Evolutionary conservation across 805 yeast genomes (phyloP).

Genomic region (Metschnikowia vanudenii): DNA sequence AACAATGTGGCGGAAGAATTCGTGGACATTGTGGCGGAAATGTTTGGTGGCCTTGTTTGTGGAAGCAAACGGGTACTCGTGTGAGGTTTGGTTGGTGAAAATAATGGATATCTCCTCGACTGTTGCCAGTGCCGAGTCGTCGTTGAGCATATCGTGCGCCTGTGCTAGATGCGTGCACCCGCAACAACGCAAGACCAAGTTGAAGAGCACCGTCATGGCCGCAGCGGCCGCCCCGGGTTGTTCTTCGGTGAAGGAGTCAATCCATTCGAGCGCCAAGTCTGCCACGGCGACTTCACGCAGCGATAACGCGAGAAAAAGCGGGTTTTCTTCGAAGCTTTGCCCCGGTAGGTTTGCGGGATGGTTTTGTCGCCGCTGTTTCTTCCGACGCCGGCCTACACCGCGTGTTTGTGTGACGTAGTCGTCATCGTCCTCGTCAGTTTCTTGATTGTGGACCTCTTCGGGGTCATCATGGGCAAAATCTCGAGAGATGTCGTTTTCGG

Average conservation of each 20-base stretch:
- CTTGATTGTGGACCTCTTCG: too few species aligned
- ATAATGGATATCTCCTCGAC: slow-evolving; percentile 66
- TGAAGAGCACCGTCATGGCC: slow-evolving; percentile 63
- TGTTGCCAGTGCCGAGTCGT: slow-evolving; percentile 70
- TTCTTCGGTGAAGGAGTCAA: slow-evolving; percentile 30
- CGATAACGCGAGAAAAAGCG: slow-evolving; percentile 31
- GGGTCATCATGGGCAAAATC: too few species aligned
- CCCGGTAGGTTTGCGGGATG: too few species aligned
- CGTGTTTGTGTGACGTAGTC: neutral
- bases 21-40: slow-evolving; percentile 49
- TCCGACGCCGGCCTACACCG: neutral
- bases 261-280: slow-evolving; percentile 42
- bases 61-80: slow-evolving; percentile 67
- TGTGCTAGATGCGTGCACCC: slow-evolving; percentile 69
- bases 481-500: too few species aligned
- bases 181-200: slow-evolving; percentile 64
- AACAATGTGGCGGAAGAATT: slow-evolving; percentile 55
- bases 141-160: slow-evolving; percentile 70
- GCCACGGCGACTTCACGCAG: slow-evolving; percentile 30
- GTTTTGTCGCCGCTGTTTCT: neutral
- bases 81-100: slow-evolving; percentile 58
- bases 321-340: slow-evolving; percentile 30
- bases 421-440: too few species aligned
- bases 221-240: slow-evolving; percentile 1
- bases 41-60: slow-evolving; percentile 47